A percentile compares a stretch with the other conserved stretches of the same genome.
phyloP scores from a whole-genome alignment of 225 moss, liverwort and hornwort species.

The Neckera pumila region DNA sequence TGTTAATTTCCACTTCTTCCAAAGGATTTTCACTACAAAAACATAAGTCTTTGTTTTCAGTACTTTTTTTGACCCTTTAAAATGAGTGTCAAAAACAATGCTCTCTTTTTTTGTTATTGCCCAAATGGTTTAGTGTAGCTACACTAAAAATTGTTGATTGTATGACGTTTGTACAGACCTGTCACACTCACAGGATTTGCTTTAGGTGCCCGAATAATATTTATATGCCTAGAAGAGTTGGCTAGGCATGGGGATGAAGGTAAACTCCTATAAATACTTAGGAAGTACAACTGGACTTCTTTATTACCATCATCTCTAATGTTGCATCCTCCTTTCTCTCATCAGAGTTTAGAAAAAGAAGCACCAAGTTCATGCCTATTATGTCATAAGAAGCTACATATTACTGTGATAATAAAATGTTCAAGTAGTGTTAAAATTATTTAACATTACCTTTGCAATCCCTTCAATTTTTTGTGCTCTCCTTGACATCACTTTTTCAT shows the following conservation, averaged over 20 bases:
- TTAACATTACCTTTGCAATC: neutral
- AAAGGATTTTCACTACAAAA: neutral
- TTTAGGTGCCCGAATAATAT: conserved; percentile 73
- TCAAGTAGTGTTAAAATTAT: neutral
- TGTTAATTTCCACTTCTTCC: neutral
- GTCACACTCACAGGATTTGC: conserved; percentile 83
- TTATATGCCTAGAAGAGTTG: conserved; percentile 76
- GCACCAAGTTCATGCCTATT: neutral
- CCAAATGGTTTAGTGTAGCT: neutral
- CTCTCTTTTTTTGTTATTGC: neutral
- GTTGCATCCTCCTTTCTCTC: neutral
- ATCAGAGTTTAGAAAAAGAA: neutral
- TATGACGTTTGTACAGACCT: conserved; percentile 20
- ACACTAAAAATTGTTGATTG: neutral
- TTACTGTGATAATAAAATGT: neutral
- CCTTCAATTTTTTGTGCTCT: neutral
- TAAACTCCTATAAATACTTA: neutral
- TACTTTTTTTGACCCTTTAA: neutral
- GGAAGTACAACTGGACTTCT: accelerated
- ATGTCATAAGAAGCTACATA: neutral
- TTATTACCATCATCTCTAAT: neutral
- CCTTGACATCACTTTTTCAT: neutral
- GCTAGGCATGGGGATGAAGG: conserved; percentile 60
- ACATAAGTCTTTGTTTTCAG: neutral
- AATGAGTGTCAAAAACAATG: too few species aligned